Evolutionary conservation across 2,329 filamentous ascomycete species (phyloP).

Genomic region (Escovopsis sp.): DNA sequence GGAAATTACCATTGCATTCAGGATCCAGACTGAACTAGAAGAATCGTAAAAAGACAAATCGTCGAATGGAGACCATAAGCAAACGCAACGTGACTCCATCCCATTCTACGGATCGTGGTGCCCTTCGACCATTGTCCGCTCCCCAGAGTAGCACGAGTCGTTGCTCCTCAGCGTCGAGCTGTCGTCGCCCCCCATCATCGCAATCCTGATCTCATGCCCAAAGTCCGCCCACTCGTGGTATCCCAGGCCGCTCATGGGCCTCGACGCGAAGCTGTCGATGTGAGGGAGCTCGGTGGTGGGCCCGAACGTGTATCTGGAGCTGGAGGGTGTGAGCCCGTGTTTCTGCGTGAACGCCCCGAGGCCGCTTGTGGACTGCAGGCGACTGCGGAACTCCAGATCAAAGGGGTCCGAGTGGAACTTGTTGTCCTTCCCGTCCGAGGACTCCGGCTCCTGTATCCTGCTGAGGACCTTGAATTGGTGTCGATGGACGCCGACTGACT

Average conservation of each 20-base stretch:
- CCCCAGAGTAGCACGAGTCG: neutral
- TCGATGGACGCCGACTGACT: slow-evolving; percentile 21
- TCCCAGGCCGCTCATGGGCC: slow-evolving; percentile 37
- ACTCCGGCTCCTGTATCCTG: slow-evolving; percentile 11
- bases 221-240: slow-evolving; percentile 34
- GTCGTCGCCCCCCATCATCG: slow-evolving; percentile 15
- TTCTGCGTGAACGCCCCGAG: slow-evolving; percentile 11
- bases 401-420: slow-evolving; percentile 51
- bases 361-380: slow-evolving; percentile 6
- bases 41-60: too few species aligned
- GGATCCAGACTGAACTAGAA: too few species aligned
- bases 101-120: too few species aligned
- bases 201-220: slow-evolving; percentile 37
- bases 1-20: too few species aligned
- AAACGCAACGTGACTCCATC: too few species aligned
- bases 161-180: slow-evolving; percentile 10
- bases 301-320: slow-evolving; percentile 32
- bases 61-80: too few species aligned
- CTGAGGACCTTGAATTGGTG: slow-evolving; percentile 13
- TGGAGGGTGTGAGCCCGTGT: slow-evolving; percentile 6
- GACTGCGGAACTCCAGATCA: slow-evolving; percentile 37
- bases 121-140: neutral
- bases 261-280: slow-evolving; percentile 20
- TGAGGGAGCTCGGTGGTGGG: neutral
- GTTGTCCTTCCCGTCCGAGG: slow-evolving; percentile 29